These are phyloP conservation scores for Lachancea sp. DNA, from an alignment of 805 yeast genomes.

Conservation along the genomic window DNA sequence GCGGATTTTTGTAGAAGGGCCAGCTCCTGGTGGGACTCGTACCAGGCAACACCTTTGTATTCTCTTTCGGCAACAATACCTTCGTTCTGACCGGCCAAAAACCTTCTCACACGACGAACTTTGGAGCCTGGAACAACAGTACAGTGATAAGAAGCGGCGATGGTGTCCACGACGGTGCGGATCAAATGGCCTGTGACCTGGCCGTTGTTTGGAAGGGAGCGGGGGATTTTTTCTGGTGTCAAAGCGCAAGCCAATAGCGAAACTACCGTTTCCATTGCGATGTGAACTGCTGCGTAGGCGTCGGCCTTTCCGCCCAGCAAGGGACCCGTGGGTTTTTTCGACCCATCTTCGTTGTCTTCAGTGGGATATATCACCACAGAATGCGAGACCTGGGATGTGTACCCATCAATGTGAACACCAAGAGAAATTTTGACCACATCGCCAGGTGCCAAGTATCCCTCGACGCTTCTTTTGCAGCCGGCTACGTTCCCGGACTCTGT, in stretches of 20 bases:
- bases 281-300: slow-evolving; percentile 79
- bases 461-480: slow-evolving; percentile 12
- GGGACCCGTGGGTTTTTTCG: slow-evolving; percentile 62
- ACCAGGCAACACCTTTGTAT: slow-evolving; percentile 87
- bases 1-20: slow-evolving; percentile 13
- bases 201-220: slow-evolving; percentile 35
- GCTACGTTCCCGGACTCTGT: slow-evolving; percentile 13
- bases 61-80: slow-evolving; percentile 88
- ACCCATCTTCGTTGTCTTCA: slow-evolving; percentile 37
- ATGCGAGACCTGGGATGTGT: slow-evolving; percentile 80
- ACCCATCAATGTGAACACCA: slow-evolving; percentile 94
- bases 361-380: slow-evolving; percentile 79
- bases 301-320: slow-evolving; percentile 81
- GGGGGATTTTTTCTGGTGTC: slow-evolving; percentile 69
- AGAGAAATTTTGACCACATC: slow-evolving; percentile 79
- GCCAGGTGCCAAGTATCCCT: slow-evolving; percentile 46
- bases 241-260: slow-evolving; percentile 66
- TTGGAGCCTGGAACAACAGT: slow-evolving; percentile 87
- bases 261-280: slow-evolving; percentile 83
- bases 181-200: slow-evolving; percentile 62
- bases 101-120: slow-evolving; percentile 86
- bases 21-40: slow-evolving; percentile 73
- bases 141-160: slow-evolving; percentile 81
- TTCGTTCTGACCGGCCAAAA: slow-evolving; percentile 92
- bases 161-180: slow-evolving; percentile 71